These are phyloP conservation scores for Polyporus tsugae DNA, from an alignment of 1,284 basidiomycete species.

Conservation along the genomic window DNA sequence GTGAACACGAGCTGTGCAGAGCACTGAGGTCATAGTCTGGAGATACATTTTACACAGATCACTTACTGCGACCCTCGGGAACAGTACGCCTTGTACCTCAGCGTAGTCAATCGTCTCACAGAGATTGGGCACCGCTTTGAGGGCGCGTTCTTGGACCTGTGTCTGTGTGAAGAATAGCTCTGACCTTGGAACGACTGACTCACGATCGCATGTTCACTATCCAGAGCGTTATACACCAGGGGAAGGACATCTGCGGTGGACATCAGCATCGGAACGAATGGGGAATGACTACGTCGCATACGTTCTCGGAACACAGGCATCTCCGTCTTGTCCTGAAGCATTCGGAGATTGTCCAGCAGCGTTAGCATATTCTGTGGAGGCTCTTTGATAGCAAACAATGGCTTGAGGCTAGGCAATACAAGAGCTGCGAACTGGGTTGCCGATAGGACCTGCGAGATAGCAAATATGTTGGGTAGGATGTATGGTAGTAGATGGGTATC, in stretches of 20 bases:
- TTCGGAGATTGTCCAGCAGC: slow-evolving; percentile 86
- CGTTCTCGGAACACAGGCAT: slow-evolving; percentile 89
- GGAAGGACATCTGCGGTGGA: slow-evolving; percentile 83
- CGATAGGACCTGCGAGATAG: slow-evolving; percentile 83
- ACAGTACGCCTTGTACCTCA: slow-evolving; percentile 86
- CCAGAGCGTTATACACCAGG: slow-evolving; percentile 93
- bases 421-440: slow-evolving; percentile 84
- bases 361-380: slow-evolving; percentile 98
- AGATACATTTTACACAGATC: background rate
- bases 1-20: slow-evolving; percentile 83
- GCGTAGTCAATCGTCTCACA: slow-evolving; percentile 95
- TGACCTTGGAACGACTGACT: slow-evolving; percentile 31
- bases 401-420: slow-evolving; percentile 90
- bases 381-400: slow-evolving; percentile 91
- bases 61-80: slow-evolving; percentile 88
- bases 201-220: slow-evolving; percentile 88
- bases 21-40: background rate
- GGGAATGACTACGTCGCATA: slow-evolving; percentile 50
- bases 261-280: background rate
- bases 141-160: slow-evolving; percentile 91
- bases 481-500: slow-evolving; percentile 92
- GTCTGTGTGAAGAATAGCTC: slow-evolving; percentile 25
- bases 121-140: slow-evolving; percentile 86
- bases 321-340: slow-evolving; percentile 92
- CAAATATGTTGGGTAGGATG: slow-evolving; percentile 97